These are phyloP conservation scores for Carex scoparia DNA, from an alignment of 176 grass and related monocot species.

Conservation along the genomic window DNA sequence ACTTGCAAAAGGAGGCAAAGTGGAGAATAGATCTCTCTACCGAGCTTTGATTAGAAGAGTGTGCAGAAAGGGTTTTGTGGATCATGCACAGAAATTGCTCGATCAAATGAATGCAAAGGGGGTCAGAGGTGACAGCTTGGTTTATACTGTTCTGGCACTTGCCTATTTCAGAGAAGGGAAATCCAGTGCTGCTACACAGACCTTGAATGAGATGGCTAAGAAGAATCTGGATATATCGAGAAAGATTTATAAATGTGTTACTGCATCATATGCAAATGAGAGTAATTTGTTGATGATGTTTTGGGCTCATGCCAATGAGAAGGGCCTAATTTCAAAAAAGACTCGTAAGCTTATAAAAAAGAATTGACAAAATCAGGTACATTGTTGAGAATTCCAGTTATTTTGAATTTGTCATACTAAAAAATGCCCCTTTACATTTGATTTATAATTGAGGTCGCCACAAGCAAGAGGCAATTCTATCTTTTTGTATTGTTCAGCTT, in stretches of 20 bases:
- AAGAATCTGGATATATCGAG: constrained; percentile 43
- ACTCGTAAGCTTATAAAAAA: constrained; percentile 40
- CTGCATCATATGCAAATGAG: constrained; percentile 50
- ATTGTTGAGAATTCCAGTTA: background rate
- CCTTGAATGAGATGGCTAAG: constrained; percentile 55
- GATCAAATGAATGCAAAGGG: constrained; percentile 58
- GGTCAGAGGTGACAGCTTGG: constrained; percentile 50
- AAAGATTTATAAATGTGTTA: constrained; percentile 58
- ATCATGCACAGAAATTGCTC: constrained; percentile 51
- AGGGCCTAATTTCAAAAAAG: constrained; percentile 52
- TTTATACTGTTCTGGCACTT: constrained; percentile 57
- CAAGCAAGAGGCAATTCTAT: background rate
- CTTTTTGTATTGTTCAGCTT: background rate
- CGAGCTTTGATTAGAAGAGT: constrained; percentile 78
- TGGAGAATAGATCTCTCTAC: constrained; percentile 60
- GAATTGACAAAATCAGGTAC: background rate
- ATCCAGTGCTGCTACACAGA: constrained; percentile 29
- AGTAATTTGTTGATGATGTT: constrained; percentile 47
- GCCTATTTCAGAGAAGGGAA: constrained; percentile 53
- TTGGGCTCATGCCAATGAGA: constrained; percentile 62
- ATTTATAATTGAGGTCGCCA: background rate
- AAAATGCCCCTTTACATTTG: background rate
- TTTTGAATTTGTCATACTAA: background rate
- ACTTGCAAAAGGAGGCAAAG: constrained; percentile 51
- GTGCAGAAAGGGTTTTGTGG: constrained; percentile 57